Base-by-base conservation (phyloP, 1,284 basidiomycete species). In the Ustilago trichophora region DNA sequence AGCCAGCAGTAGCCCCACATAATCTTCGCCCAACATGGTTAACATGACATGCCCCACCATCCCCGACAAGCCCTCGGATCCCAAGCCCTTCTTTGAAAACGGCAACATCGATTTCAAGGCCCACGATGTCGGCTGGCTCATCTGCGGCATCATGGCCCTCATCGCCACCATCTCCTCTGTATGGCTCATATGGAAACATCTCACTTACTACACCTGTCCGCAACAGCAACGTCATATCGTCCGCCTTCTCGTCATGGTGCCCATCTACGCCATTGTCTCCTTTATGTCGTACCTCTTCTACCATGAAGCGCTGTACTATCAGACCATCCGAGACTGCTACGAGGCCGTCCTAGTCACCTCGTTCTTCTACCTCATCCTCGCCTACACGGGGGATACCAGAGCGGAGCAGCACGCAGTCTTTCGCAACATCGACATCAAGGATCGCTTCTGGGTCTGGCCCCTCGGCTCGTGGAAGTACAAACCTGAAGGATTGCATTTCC, bases 221-320 rank as follows among this genome's bases (percentile, higher is more conserved):
- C 38, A 46, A 27, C 71, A 78, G 29, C 72, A 76, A 51, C 43
- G 68, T 6, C 75, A 79, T 54, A 78, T 78, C 27, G 74, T 90
- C 29, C 87, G 90, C 1, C 84, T 91, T 15, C 84, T 92, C 21
- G 87, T 91, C 81, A 88, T 92, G 88, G 89, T 90, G 3, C 89
- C 90, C 4, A 84, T 91, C 32, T 91, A 91, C 76, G 87, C 88
- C 13, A 78, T 86, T 29, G 86, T 89, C 80, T 88, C 87, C 72
- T 85, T 88, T 50, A 85, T 87, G 2, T 88, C 88, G 3, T 91
- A 88, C 81, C 82, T 90, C 29, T 90, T 88, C 82, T 90, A 58
- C 41, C 36, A 52, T 11, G 29, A 78, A 44, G 80, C 82, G 2
- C 51, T 72, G n/a, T 75, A 75, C 57, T 78, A 78, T 51, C 75